Base-by-base conservation (phyloP, 495 filamentous ascomycete species). In the Aspergillus nidulans region DNA sequence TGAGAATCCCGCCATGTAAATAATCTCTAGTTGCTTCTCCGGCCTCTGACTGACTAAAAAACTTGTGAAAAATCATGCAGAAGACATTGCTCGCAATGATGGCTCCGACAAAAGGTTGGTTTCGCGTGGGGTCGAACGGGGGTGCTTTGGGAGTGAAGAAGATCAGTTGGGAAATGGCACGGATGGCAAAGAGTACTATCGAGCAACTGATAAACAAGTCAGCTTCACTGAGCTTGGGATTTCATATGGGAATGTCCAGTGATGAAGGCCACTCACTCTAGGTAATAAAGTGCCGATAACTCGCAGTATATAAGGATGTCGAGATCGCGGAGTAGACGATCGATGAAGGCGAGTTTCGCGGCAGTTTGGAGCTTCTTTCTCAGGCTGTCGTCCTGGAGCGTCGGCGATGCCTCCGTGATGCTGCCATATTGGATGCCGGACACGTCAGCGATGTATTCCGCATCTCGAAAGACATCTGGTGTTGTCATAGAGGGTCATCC, bases 231-330 rank as follows among this genome's bases (percentile, higher is more conserved):
- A n/a, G 18, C 6, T 36, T 34, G 13, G 7, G 19, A 9, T 16
- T 23, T 25, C 9, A 28, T 16, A 46, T 9, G 30, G 1, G n/a
- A 30, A 23, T 42, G 0, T 13, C 4, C 23, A 20, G 38, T 18
- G 41, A 44, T 44, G n/a, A 44, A 34, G 45, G 40, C 54, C 9
- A 54, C 87, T 60, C 74, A 95, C 91, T 96, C 91, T 82, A 95
- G 86, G 68, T 94, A 95, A 72, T 96, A 96, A 53, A 95, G 61
- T 38, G 85, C 81, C 36, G 87, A 88, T 28, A 95, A 75, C 73
- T 95, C 82, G 55, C 85, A 85, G 65, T 90, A 91, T 26, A 91
- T 82, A n/a, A 91, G 54, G 59, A 86, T 85, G 69, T 96, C 91
- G 43, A 95, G 74, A 63, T 83, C 85, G 53, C 81, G 79, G 61